Conservation (phyloP, 495 filamentous ascomycete species). For the Cudoniella acicularis region DNA sequence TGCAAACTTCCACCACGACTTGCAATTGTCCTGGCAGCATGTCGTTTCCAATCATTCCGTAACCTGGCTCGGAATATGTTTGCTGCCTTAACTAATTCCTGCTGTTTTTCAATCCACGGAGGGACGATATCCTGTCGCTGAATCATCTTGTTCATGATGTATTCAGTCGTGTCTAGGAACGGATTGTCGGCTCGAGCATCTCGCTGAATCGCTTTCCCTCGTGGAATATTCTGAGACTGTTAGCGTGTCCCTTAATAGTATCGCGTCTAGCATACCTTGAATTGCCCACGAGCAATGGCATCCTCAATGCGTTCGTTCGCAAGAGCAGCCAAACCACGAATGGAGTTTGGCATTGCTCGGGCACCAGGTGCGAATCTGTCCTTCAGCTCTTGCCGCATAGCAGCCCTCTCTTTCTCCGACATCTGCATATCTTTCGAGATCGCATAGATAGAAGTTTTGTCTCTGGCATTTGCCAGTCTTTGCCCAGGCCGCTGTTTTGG, state of each 20-base stretch:
- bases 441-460: conserved; percentile 70
- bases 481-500: conserved; percentile 42
- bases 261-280: conserved; percentile 44
- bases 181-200: conserved; percentile 82
- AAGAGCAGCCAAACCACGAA: conserved; percentile 75
- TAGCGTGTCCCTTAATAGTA: not conserved
- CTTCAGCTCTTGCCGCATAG: conserved; percentile 65
- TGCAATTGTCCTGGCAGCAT: conserved; percentile 77
- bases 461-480: conserved; percentile 72
- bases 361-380: conserved; percentile 75
- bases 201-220: conserved; percentile 73
- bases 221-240: conserved; percentile 55
- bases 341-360: conserved; percentile 69
- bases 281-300: conserved; percentile 87
- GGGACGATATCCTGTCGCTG: conserved; percentile 84
- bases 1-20: conserved; percentile 76
- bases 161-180: conserved; percentile 94
- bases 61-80: conserved; percentile 69
- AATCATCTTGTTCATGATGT: conserved; percentile 98
- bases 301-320: conserved; percentile 95
- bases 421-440: conserved; percentile 56
- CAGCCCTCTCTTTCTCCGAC: conserved; percentile 65
- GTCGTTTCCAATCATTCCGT: conserved; percentile 80
- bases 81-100: conserved; percentile 71
- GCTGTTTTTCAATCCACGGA: conserved; percentile 96